Evolutionary conservation across 371 early-diverging fungal species (phyloP), one percentile per base, ranked within the genome.

Genomic region (Mortierella sp.): DNA sequence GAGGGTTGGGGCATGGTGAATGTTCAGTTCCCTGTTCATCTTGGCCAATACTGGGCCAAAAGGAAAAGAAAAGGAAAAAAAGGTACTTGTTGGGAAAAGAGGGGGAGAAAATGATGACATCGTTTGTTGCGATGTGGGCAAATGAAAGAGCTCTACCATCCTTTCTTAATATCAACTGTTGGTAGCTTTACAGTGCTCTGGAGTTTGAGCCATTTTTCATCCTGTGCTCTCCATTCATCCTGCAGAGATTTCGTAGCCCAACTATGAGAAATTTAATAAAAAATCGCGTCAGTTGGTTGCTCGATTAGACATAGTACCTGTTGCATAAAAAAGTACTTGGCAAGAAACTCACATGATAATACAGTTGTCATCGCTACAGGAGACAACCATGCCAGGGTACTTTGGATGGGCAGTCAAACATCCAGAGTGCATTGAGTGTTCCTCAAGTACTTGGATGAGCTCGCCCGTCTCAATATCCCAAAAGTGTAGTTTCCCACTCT

Each of bases 401-500:
- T 29, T 12, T 12, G 55, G 47, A 29, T 57, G 60, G 25, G 9
- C 26, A 18, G 57, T 37, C n/a, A 60, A 45, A 18, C 70, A 64
- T 26, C 75, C 75, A 12, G 58, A 26, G 37, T 74, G 75, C 48
- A 46, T 61, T 7, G 66, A 58, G 44, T 74, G 75, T 48, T 69
- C 75, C 14, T 74, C 75, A 28, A 66, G 9, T 6, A 66, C 55
- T 7, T 43, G 16, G 53, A 74, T 51, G 16, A 74, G 7, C 37
- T 74, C 75, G 14, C 75, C 75, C 0, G 75, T 53, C 63, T 69
- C 65, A 19, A 68, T 29, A 52, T 74, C 74, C 74, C 74, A 74
- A 30, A 50, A 50, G 30, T 68, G 61, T 7, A 74, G 15, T 29
- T 56, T 52, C 12, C 74, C 74, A 47, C 55, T 65, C 51, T 68